These are phyloP conservation scores for Fusarium dlaminii DNA, from an alignment of 2,329 filamentous ascomycete species.

Conservation along the genomic window DNA sequence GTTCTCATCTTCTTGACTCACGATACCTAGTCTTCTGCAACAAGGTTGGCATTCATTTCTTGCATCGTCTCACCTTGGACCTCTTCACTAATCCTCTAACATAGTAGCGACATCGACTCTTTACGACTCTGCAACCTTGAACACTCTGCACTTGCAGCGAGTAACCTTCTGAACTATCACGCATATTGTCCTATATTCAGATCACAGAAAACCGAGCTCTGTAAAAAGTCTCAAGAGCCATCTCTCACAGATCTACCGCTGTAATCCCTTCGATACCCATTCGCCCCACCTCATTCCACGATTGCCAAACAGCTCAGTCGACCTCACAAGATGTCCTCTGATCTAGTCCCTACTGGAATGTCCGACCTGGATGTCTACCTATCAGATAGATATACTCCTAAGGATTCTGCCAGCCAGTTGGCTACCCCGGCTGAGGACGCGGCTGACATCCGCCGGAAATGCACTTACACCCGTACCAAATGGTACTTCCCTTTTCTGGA, in stretches of 20 bases:
- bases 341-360: too few relatives aligned
- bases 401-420: not conserved
- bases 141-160: too few relatives aligned
- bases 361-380: not conserved
- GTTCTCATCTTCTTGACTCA: not conserved
- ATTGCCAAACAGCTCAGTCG: not conserved
- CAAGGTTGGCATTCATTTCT: not conserved
- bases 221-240: not conserved
- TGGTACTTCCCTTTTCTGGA: not conserved
- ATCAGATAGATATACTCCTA: rapidly evolving
- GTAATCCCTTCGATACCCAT: too few relatives aligned
- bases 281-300: too few relatives aligned
- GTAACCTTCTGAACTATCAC: too few relatives aligned
- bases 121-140: not conserved
- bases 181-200: too few relatives aligned
- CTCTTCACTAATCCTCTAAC: not conserved
- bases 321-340: not conserved
- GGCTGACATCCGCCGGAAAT: rapidly evolving
- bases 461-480: not conserved
- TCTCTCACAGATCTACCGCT: too few relatives aligned
- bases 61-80: not conserved
- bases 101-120: not conserved
- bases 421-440: rapidly evolving
- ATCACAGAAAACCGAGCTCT: too few relatives aligned
- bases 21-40: rapidly evolving